Conservation (phyloP, 2,329 filamentous ascomycete genomes). For the Penicillium expansum region DNA sequence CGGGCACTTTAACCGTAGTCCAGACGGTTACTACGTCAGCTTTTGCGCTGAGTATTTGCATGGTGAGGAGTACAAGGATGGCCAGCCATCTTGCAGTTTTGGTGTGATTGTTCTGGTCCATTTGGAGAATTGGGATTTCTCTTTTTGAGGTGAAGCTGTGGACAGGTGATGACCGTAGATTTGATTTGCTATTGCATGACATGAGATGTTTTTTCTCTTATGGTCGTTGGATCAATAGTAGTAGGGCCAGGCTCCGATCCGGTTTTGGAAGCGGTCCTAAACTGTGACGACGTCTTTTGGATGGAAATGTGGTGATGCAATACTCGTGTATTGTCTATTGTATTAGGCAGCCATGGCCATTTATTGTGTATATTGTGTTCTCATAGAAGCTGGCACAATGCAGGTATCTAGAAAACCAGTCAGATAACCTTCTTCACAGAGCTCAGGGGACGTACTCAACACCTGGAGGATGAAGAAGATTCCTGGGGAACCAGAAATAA, state of each 20-base stretch:
- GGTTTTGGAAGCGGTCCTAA: neutral
- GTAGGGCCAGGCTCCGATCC: constrained; percentile 3
- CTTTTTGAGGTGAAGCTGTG: neutral
- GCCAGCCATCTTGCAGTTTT: neutral
- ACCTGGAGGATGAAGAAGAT: neutral
- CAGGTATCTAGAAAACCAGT: neutral
- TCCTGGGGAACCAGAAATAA: neutral
- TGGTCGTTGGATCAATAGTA: neutral
- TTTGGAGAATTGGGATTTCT: neutral
- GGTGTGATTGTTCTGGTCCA: neutral
- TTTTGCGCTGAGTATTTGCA: neutral
- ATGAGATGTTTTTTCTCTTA: neutral
- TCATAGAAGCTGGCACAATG: neutral
- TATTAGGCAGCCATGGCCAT: neutral
- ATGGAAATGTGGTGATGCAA: neutral
- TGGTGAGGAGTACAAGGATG: neutral
- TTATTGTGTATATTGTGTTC: neutral
- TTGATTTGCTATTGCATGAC: neutral
- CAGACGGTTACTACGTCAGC: constrained; percentile 18
- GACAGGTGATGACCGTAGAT: neutral
- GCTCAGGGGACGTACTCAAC: neutral
- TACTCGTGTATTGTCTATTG: neutral
- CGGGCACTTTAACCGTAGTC: constrained; percentile 21
- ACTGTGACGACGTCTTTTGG: neutral
- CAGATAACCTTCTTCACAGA: neutral